Evolutionary conservation across 2,329 filamentous ascomycete species (phyloP).

Genomic region (Kalmusia sp.): DNA sequence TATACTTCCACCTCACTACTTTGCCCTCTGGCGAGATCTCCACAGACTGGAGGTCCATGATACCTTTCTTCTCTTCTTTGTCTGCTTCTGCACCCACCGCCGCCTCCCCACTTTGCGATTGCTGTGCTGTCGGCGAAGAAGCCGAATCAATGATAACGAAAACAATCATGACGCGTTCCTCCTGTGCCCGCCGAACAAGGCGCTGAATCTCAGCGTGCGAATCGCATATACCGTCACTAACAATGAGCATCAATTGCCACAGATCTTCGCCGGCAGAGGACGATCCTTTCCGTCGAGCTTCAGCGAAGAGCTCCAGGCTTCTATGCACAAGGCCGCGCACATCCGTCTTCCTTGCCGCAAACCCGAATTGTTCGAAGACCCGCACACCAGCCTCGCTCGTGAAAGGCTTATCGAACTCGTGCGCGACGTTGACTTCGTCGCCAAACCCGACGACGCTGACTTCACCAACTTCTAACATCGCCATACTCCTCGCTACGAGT

Average conservation of each 20-base stretch:
- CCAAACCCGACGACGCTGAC: slow-evolving; percentile 93
- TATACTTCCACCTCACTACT: slow-evolving; percentile 85
- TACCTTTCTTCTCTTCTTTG: slow-evolving; percentile 65
- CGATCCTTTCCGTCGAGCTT: slow-evolving; percentile 69
- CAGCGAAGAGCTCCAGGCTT: slow-evolving; percentile 81
- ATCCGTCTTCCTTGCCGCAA: slow-evolving; percentile 88
- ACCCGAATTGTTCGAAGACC: slow-evolving; percentile 84
- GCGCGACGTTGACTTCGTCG: slow-evolving; percentile 79
- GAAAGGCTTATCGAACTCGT: slow-evolving; percentile 84
- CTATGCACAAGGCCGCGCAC: slow-evolving; percentile 78
- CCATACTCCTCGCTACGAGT: slow-evolving; percentile 84
- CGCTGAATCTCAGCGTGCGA: slow-evolving; percentile 84
- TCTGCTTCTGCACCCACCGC: slow-evolving; percentile 17
- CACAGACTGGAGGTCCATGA: slow-evolving; percentile 88
- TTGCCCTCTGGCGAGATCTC: slow-evolving; percentile 75
- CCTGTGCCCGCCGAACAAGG: slow-evolving; percentile 84
- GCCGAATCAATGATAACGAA: slow-evolving; percentile 88
- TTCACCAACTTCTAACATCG: slow-evolving; percentile 93
- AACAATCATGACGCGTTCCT: slow-evolving; percentile 96
- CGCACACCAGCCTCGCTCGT: slow-evolving; percentile 81
- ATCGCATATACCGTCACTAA: slow-evolving; percentile 93
- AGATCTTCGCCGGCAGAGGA: slow-evolving; percentile 68
- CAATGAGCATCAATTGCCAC: slow-evolving; percentile 93
- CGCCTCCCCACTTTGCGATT: slow-evolving; percentile 9
- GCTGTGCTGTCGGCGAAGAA: slow-evolving; percentile 13